phyloP scores from a whole-genome alignment of 192 early-diverging fungal species.

The Backusella macrospora region DNA sequence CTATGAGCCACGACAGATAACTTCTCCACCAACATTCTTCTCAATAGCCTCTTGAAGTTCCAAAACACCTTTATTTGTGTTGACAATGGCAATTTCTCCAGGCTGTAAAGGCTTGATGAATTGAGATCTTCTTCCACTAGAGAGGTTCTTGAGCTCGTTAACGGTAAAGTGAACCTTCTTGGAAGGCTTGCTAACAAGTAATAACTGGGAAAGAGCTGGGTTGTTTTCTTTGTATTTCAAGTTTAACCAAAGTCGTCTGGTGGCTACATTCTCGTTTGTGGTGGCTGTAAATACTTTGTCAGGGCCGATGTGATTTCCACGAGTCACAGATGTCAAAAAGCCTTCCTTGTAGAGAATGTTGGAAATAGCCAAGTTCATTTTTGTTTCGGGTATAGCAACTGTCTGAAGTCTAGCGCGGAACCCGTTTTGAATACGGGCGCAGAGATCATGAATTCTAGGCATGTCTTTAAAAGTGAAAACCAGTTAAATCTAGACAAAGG shows the following conservation, averaged over 20 bases:
- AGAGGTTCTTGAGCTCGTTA: slow-evolving; percentile 78
- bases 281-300: slow-evolving; percentile 72
- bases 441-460: slow-evolving; percentile 83
- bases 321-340: slow-evolving; percentile 77
- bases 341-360: slow-evolving; percentile 92
- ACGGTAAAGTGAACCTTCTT: slow-evolving; percentile 79
- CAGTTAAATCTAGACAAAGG: neutral
- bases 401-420: slow-evolving; percentile 78
- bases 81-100: slow-evolving; percentile 91
- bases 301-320: slow-evolving; percentile 80
- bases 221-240: slow-evolving; percentile 89
- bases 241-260: slow-evolving; percentile 88
- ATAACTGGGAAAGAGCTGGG: slow-evolving; percentile 81
- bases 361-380: slow-evolving; percentile 82
- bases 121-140: slow-evolving; percentile 70
- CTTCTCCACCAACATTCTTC: slow-evolving; percentile 84
- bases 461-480: slow-evolving; percentile 45
- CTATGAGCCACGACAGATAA: slow-evolving; percentile 69
- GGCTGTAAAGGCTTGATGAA: slow-evolving; percentile 83
- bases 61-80: slow-evolving; percentile 84
- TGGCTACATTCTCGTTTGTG: slow-evolving; percentile 82
- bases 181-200: slow-evolving; percentile 83
- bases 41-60: slow-evolving; percentile 90
- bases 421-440: slow-evolving; percentile 89
- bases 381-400: slow-evolving; percentile 88